Conservation (phyloP, 768 basidiomycete genomes). For the Pleurotus tuber-regium region DNA sequence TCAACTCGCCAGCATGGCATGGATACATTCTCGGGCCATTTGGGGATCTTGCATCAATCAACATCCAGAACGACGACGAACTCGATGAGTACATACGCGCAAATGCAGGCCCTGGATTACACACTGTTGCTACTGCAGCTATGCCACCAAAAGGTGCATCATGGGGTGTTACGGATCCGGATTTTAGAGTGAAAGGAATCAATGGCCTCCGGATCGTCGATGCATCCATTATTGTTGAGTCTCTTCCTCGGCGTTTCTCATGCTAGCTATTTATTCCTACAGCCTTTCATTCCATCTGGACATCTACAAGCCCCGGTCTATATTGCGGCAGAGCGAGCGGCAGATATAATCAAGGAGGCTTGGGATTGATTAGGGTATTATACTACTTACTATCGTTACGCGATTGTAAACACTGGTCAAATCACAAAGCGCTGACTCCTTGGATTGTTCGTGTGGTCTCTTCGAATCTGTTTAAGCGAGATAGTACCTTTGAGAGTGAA, state of each 20-base stretch:
- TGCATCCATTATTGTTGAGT: conserved; percentile 28
- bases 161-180: conserved; percentile 27
- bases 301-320: conserved; percentile 22
- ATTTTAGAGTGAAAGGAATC: too few relatives aligned
- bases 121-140: conserved; percentile 21
- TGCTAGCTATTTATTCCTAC: conserved; percentile 8
- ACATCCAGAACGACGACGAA: conserved; percentile 16
- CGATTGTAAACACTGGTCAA: too few relatives aligned
- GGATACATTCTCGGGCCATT: conserved; percentile 15
- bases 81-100: conserved; percentile 14
- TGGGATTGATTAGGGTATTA: too few relatives aligned
- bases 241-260: background rate
- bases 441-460: too few relatives aligned
- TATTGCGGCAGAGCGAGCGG: conserved; percentile 19
- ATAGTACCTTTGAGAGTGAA: too few relatives aligned
- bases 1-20: conserved; percentile 17
- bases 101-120: conserved; percentile 14
- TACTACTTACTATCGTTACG: too few relatives aligned
- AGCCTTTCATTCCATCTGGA: conserved; percentile 20
- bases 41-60: conserved; percentile 6
- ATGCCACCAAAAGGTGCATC: conserved; percentile 22
- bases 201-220: conserved; percentile 31
- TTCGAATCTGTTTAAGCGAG: too few relatives aligned
- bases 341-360: conserved; percentile 6
- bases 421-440: too few relatives aligned